Base-by-base conservation (phyloP, 768 basidiomycete species). In the Epithele typhae region DNA sequence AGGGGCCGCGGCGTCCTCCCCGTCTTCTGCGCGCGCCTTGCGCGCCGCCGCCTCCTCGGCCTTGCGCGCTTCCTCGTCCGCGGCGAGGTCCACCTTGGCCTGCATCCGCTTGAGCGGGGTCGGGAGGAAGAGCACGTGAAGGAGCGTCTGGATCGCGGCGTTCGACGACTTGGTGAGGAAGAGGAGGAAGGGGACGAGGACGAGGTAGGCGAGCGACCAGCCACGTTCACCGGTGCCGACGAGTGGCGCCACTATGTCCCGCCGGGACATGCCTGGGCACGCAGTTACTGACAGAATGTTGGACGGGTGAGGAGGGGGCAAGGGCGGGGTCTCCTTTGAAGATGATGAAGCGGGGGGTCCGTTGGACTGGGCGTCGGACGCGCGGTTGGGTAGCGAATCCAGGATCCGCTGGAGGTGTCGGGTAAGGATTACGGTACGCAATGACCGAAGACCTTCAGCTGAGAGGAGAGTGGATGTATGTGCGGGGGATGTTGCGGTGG, bases 381-480 rank as follows among this genome's bases (percentile, higher is more conserved):
- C 76, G 11, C 78, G 72, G 4, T 71, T 67, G 0, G 88, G 87
- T 2, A 95, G 75, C 0, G 90, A 87, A 56, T 94, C 87, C 24
- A 94, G 68, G 22, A 94, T 77, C 10, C 86, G 78, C 60, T 95
- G 92, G 4, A 96, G 74, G 66, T 95, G 91, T 6, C 81, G 75
- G 35, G 82, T 84, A 38, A 88, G 67, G 43, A 88, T 67, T 43
- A 76, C 59, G 15, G 76, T 77, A 33, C 84, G 76, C 17, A 90
- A 67, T 2, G 87, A 75, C 37, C 87, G 71, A 23, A 69, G 70
- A 17, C 87, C 86, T 64, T 91, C 87, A 5, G 63, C 62, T n/a
- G 78, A 64, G 53, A 83, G 70, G 6, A 75, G 52, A 32, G 25
- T 33, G 23, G 55, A 27, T 12, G 45, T 40, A 24, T 51, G 33